Percentiles rank a stretch among this genome's conserved stretches.
Conservation (phyloP, 495 filamentous ascomycete genomes). For the Margaritispora aquatica region DNA sequence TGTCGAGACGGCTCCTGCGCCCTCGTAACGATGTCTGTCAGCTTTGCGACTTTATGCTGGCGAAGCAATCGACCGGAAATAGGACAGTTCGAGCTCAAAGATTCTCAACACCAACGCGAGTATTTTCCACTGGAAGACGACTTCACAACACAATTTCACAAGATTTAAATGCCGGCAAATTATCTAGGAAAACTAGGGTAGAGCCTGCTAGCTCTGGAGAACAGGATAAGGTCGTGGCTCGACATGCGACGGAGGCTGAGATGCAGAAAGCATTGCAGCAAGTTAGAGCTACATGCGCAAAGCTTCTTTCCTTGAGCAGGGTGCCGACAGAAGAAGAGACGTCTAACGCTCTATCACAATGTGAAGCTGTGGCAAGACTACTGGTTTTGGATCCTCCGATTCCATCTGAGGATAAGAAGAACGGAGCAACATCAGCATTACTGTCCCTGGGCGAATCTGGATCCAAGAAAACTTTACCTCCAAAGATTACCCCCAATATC, state of each 20-base stretch:
- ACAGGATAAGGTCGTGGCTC: neutral
- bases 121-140: conserved; percentile 5
- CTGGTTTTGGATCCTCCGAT: conserved; percentile 9
- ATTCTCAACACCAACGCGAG: neutral
- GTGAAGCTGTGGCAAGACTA: conserved; percentile 12
- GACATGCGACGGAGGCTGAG: conserved; percentile 6
- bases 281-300: conserved; percentile 3
- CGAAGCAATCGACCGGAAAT: neutral
- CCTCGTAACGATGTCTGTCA: conserved; percentile 19
- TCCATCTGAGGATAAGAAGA: neutral
- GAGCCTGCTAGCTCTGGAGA: too few species aligned
- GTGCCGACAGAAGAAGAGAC: conserved; percentile 20
- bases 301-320: conserved; percentile 1
- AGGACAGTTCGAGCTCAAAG: conserved; percentile 5
- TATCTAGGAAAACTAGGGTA: too few species aligned
- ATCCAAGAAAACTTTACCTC: conserved; percentile 5
- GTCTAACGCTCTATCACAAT: conserved; percentile 1
- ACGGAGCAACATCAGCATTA: conserved; percentile 22
- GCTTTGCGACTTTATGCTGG: conserved; percentile 21
- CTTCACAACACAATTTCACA: conserved; percentile 2
- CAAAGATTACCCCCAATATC: conserved; percentile 5
- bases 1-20: conserved; percentile 15
- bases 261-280: conserved; percentile 4
- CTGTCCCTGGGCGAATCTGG: conserved; percentile 20
- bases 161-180: too few species aligned